A percentile compares a stretch with the other conserved stretches of the same genome.
phyloP scores from a whole-genome alignment of 768 basidiomycete genomes.

The Amyloporia xantha region DNA sequence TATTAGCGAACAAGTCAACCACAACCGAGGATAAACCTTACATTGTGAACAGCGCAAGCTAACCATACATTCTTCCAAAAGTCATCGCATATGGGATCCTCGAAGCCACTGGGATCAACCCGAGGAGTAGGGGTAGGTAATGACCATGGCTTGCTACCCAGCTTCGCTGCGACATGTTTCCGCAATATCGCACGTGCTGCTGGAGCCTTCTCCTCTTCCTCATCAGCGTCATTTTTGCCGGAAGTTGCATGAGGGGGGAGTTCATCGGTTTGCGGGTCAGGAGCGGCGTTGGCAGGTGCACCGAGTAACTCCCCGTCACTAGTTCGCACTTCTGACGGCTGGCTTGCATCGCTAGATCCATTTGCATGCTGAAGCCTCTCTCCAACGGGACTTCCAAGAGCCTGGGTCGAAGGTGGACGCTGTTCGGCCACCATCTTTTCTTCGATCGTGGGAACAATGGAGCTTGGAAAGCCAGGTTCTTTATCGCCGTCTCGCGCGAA shows the following conservation, averaged over 20 bases:
- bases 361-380: conserved; percentile 25
- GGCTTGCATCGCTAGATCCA: background rate
- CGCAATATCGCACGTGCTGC: conserved; percentile 44
- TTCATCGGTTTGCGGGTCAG: conserved; percentile 35
- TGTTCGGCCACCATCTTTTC: conserved; percentile 53
- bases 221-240: conserved; percentile 38
- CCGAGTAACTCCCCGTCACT: conserved; percentile 43
- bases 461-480: conserved; percentile 50
- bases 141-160: conserved; percentile 50
- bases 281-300: conserved; percentile 46
- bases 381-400: conserved; percentile 19
- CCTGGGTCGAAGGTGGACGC: conserved; percentile 21
- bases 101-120: conserved; percentile 72
- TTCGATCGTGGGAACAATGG: conserved; percentile 63
- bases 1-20: too few species aligned
- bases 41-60: conserved; percentile 82
- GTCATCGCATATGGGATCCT: conserved; percentile 78
- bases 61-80: conserved; percentile 94
- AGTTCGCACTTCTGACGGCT: conserved; percentile 28
- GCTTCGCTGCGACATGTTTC: conserved; percentile 47
- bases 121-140: conserved; percentile 62
- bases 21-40: too few species aligned
- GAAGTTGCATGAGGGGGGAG: conserved; percentile 41
- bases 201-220: conserved; percentile 47
- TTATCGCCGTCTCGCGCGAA: conserved; percentile 45